A percentile compares a stretch with the other conserved stretches of the same genome.
These are phyloP conservation scores for Microstroma glucosiphilum DNA, from an alignment of 1,284 basidiomycete genomes.

Conservation along the genomic window DNA sequence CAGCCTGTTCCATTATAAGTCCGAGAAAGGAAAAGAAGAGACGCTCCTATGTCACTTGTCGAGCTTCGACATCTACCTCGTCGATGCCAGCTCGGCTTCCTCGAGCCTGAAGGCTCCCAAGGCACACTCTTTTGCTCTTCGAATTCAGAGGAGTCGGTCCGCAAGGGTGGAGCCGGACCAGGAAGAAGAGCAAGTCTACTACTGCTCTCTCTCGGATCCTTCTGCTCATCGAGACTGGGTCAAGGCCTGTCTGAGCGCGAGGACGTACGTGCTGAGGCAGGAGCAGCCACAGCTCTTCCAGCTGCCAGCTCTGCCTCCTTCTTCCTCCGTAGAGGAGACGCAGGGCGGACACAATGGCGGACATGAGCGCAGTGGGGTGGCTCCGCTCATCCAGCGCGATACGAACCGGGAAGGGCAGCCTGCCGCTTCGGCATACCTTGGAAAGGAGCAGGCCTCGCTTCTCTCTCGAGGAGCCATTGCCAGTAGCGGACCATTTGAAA, in stretches of 20 bases:
- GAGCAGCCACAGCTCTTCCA: constrained; percentile 42
- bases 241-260: constrained; percentile 35
- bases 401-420: neutral
- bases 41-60: constrained; percentile 37
- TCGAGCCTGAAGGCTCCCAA: constrained; percentile 36
- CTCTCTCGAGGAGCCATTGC: neutral
- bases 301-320: constrained; percentile 1
- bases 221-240: constrained; percentile 48
- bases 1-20: constrained; percentile 41
- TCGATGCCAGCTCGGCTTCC: constrained; percentile 17
- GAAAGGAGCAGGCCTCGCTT: neutral
- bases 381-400: neutral
- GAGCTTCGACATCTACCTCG: constrained; percentile 42
- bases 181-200: constrained; percentile 43
- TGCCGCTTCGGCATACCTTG: neutral
- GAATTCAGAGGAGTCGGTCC: constrained; percentile 18
- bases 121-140: constrained; percentile 40
- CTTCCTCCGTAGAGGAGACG: neutral
- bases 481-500: constrained; percentile 2
- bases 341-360: neutral
- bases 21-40: constrained; percentile 47
- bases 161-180: constrained; percentile 4
- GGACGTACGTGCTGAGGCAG: constrained; percentile 44
- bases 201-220: constrained; percentile 38
- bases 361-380: too few species aligned